Conservation (phyloP, 306 rosid genomes). For the Parietaria judaica region DNA sequence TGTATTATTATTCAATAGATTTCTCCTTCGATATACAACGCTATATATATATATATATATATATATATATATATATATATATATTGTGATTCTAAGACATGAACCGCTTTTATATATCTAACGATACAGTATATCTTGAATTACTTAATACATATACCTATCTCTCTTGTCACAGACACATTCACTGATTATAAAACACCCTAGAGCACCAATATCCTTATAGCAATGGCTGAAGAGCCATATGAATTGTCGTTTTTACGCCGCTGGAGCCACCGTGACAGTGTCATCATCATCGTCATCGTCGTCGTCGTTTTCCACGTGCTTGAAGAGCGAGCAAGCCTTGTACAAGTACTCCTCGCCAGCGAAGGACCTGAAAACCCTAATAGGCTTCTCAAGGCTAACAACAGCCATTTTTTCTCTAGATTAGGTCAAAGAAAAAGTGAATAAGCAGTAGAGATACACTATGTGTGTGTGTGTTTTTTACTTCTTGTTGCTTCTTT, state of each 20-base stretch:
- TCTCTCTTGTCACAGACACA: neutral
- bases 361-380: neutral
- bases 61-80: too few species aligned
- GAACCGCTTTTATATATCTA: too few species aligned
- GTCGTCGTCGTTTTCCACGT: conserved; percentile 15
- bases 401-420: conserved; percentile 8
- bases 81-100: too few species aligned
- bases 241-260: conserved; percentile 1
- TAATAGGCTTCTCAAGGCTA: conserved; percentile 1
- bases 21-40: too few species aligned
- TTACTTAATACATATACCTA: neutral
- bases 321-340: conserved; percentile 3
- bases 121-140: too few species aligned
- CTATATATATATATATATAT: too few species aligned
- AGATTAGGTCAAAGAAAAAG: neutral
- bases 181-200: neutral
- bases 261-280: conserved; percentile 27
- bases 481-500: neutral
- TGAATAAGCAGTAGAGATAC: neutral
- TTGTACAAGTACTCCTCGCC: conserved; percentile 14
- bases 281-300: conserved; percentile 25
- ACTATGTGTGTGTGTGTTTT: too few species aligned
- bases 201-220: neutral
- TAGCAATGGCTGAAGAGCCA: neutral
- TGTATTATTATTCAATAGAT: too few species aligned